Base-by-base conservation (phyloP, 2,329 filamentous ascomycete species). In the Alternaria rosae region DNA sequence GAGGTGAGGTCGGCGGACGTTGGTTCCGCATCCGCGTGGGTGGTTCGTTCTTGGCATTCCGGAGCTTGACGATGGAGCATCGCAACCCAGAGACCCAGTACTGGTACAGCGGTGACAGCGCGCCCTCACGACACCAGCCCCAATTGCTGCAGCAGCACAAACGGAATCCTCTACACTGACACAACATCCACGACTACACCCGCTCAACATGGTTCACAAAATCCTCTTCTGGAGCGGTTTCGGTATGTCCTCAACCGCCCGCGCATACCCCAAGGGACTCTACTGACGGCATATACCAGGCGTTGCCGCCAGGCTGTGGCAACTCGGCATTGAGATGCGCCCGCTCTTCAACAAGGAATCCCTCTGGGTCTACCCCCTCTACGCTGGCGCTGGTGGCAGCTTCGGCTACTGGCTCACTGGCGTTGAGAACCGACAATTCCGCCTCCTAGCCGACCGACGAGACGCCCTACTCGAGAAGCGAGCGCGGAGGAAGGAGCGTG, bases 341-440 rank as follows among this genome's bases (percentile, higher is more conserved):
- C 95, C 94, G 54, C 90, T 97, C 81, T 92, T 98, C 87, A 90
- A 91, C 83, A 88, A 86, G 76, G 86, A 91, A 78, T 91, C 91
- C 57, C 88, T 97, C 76, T 96, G 93, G 91, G 93, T 89, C 54
- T 99, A 97, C 84, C 95, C 95, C 57, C 83, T 94, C 72, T 99
- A 95, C 82, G 94, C 90, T 61, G 87, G 87, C 71, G 88, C 93
- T 67, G 94, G 94, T 73, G 94, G 90, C 72, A 92, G 91, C 82
- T 97, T 98, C 83, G 95, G 95, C 72, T 97, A 97, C 86, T 99
- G 94, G 93, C 85, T 99, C 72, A 90, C 94, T 84, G 92, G 92
- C 66, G 92, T 98, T 59, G 93, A 97, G 81, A 85, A 92, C 76
- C 86, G 89, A 78, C 94, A 98, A 82, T 86, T 90, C 70, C 87